Conservation (phyloP, 1,284 basidiomycete genomes). For the Heterobasidion parviporum region DNA sequence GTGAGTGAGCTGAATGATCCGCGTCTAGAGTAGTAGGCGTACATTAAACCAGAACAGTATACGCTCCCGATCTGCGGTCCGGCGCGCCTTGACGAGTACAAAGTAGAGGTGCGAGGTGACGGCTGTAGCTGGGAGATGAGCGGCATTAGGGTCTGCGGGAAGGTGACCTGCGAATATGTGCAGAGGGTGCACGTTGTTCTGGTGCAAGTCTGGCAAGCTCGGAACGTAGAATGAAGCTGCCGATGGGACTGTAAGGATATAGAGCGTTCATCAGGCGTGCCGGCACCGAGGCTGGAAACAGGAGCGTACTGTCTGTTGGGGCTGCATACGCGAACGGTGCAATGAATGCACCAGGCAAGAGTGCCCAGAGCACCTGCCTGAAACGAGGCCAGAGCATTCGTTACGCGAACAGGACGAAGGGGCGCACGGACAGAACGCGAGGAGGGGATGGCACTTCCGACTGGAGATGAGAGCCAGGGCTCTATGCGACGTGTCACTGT, state of each 20-base stretch:
- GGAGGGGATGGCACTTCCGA: no score
- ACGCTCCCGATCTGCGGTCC: conserved; percentile 81
- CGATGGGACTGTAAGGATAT: conserved; percentile 44
- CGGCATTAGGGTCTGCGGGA: conserved; percentile 65
- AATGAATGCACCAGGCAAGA: conserved; percentile 8
- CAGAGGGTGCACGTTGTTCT: conserved; percentile 62
- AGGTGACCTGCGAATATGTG: conserved; percentile 79
- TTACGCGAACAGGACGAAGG: not conserved
- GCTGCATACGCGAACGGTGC: conserved; percentile 17
- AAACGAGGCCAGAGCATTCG: not conserved
- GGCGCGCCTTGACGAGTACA: conserved; percentile 82
- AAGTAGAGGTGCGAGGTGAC: conserved; percentile 83
- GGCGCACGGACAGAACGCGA: not conserved
- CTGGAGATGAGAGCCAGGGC: no score
- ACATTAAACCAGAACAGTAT: conserved; percentile 97
- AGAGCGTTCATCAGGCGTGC: not conserved
- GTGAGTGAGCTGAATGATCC: no score
- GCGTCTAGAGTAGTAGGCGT: conserved; percentile 16
- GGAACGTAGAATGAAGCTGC: conserved; percentile 83
- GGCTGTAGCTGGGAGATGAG: conserved; percentile 38
- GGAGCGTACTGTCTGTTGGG: conserved; percentile 39
- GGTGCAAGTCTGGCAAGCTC: conserved; percentile 66
- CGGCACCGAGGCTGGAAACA: not conserved
- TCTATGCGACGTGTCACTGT: no score
- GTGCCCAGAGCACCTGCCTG: conserved; percentile 11